These are phyloP conservation scores for Casuarina glauca DNA, from an alignment of 306 rosid genomes.

Conservation along the genomic window DNA sequence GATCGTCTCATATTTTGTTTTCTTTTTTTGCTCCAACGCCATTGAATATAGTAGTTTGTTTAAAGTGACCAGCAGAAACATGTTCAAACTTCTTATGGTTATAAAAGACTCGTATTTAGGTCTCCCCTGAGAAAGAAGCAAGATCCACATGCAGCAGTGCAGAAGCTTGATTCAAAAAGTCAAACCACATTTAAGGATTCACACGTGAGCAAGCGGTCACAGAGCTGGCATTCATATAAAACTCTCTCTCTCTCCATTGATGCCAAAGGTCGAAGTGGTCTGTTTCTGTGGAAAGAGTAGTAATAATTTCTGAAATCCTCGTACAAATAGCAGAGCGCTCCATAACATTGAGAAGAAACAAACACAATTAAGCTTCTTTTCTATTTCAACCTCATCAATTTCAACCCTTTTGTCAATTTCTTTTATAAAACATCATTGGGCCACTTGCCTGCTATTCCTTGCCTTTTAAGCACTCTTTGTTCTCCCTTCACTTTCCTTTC, in stretches of 20 bases:
- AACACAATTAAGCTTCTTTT: conserved; percentile 25
- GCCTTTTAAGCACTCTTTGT: conserved; percentile 73
- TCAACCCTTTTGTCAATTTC: conserved; percentile 15
- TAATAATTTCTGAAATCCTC: conserved; percentile 38
- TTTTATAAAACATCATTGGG: conserved; percentile 45
- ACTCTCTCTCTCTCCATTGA: conserved; percentile 24
- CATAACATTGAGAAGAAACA: conserved; percentile 23
- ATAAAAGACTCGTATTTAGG: conserved; percentile 23
- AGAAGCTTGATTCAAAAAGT: conserved; percentile 58
- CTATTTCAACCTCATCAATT: conserved; percentile 6
- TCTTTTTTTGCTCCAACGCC: background rate
- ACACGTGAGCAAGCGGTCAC: conserved; percentile 64
- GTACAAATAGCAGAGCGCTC: conserved; percentile 33
- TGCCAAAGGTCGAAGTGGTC: conserved; percentile 2
- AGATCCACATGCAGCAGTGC: conserved; percentile 67
- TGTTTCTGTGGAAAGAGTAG: conserved; percentile 3
- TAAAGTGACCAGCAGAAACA: conserved; percentile 39
- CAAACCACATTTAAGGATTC: conserved; percentile 77
- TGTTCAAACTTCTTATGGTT: conserved; percentile 21
- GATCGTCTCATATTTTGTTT: background rate
- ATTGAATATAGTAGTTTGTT: conserved; percentile 2
- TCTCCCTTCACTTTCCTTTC: conserved; percentile 47
- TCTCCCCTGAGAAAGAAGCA: conserved; percentile 49
- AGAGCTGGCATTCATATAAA: conserved; percentile 42
- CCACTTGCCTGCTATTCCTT: conserved; percentile 53